Conservation (phyloP, 257 asterid species). For the Gentiana macrophylla region DNA sequence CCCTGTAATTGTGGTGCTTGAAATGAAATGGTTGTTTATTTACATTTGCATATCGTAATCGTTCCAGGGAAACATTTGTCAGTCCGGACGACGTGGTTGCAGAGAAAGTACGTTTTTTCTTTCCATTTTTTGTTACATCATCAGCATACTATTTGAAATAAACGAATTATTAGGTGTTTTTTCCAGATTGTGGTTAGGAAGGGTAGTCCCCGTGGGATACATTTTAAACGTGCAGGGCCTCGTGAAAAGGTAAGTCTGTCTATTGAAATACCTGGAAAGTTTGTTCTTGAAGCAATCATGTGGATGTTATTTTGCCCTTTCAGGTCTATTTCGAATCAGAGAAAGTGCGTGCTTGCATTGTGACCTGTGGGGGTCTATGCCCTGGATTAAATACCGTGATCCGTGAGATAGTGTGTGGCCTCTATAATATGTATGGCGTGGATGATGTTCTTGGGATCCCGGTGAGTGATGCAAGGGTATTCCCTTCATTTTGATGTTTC, state of each 20-base stretch:
- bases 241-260: conserved; percentile 9
- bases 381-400: conserved; percentile 18
- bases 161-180: background rate
- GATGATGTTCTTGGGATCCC: conserved; percentile 10
- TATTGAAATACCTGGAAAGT: background rate
- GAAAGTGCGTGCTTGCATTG: conserved; percentile 15
- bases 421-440: conserved; percentile 19
- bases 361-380: conserved; percentile 18
- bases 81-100: background rate
- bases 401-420: conserved; percentile 12
- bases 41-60: too few relatives aligned
- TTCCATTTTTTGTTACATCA: background rate
- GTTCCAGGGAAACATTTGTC: background rate
- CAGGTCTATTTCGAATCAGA: conserved; percentile 14
- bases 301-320: background rate
- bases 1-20: background rate
- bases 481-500: too few relatives aligned
- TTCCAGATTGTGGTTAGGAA: conserved; percentile 14
- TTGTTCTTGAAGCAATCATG: background rate
- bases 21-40: background rate
- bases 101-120: background rate
- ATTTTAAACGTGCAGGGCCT: conserved; percentile 21
- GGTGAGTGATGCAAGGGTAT: background rate
- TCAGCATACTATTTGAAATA: background rate
- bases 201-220: conserved; percentile 13